Evolutionary conservation across 108 stramenopile genomes (phyloP).

Genomic region (Fistulifera pelliculosa): DNA sequence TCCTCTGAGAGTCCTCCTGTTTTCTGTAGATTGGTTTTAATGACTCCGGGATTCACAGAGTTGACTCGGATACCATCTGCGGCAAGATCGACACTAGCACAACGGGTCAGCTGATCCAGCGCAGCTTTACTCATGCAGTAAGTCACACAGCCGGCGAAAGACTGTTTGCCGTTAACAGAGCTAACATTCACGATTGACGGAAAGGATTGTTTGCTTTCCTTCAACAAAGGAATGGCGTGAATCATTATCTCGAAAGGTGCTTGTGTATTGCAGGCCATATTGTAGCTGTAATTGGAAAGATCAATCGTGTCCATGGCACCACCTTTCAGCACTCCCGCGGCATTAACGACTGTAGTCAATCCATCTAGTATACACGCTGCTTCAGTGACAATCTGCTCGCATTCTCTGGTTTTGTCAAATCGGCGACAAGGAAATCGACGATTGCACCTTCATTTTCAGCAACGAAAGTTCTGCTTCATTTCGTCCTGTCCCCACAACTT

Average conservation of each 20-base stretch:
- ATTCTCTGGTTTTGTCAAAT: conserved; percentile 27
- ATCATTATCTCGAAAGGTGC: conserved; percentile 57
- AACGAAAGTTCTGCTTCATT: conserved; percentile 20
- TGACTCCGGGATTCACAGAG: conserved; percentile 59
- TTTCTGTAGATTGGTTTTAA: conserved; percentile 48
- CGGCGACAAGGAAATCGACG: conserved; percentile 34
- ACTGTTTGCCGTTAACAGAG: conserved; percentile 57
- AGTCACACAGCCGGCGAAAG: conserved; percentile 38
- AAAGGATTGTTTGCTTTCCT: conserved; percentile 12
- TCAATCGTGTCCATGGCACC: conserved; percentile 32
- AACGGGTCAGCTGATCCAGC: conserved; percentile 48
- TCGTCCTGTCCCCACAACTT: conserved; percentile 40
- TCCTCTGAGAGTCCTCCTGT: conserved; percentile 37
- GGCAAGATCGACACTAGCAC: conserved; percentile 55
- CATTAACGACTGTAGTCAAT: conserved; percentile 43
- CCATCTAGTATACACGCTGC: conserved; percentile 30
- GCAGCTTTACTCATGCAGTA: conserved; percentile 69
- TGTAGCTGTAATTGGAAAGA: conserved; percentile 37
- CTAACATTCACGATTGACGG: conserved; percentile 56
- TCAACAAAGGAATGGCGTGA: conserved; percentile 45
- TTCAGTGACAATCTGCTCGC: conserved; percentile 24
- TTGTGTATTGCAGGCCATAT: conserved; percentile 44
- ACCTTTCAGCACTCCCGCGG: conserved; percentile 39
- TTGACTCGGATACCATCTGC: conserved; percentile 51
- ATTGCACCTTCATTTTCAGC: conserved; percentile 23